Conservation (phyloP, 257 asterid genomes). For the Ilex asprella region DNA sequence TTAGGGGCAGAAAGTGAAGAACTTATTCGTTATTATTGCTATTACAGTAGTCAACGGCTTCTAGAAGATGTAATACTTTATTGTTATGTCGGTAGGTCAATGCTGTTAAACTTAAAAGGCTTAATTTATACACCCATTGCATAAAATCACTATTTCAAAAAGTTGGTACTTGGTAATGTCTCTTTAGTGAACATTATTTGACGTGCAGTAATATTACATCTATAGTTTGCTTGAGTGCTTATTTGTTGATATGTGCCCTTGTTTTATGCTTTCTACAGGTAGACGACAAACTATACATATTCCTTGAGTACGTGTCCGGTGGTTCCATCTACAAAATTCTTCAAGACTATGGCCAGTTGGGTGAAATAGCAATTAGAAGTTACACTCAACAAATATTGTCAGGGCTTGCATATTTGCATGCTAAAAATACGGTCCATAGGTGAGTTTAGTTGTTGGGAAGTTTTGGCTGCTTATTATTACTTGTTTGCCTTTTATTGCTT, state of each 20-base stretch:
- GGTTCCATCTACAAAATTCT: conserved; percentile 12
- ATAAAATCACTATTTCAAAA: too few relatives aligned
- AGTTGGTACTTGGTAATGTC: too few relatives aligned
- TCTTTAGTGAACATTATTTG: too few relatives aligned
- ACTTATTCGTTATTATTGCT: too few relatives aligned
- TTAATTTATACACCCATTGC: too few relatives aligned
- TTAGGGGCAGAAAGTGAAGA: too few relatives aligned
- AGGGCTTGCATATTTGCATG: conserved; percentile 2
- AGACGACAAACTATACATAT: conserved; percentile 71
- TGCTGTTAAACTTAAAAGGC: too few relatives aligned
- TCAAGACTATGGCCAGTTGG: conserved; percentile 88
- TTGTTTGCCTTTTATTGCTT: not conserved
- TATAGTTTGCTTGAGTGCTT: too few relatives aligned
- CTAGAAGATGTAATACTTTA: too few relatives aligned
- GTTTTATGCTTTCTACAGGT: conserved; percentile 41
- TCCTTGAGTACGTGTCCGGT: conserved; percentile 37
- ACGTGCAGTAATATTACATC: too few relatives aligned
- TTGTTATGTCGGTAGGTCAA: too few relatives aligned
- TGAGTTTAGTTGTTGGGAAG: not conserved
- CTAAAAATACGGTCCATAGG: conserved; percentile 1
- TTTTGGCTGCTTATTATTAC: not conserved
- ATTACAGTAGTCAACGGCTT: too few relatives aligned
- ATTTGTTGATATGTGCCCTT: conserved; percentile 11
- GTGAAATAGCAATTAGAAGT: conserved; percentile 92
- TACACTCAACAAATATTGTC: conserved; percentile 53